Percentiles rank a stretch among this genome's conserved stretches.
Conservation (phyloP, 768 basidiomycete genomes). For the Podaxis sp. region DNA sequence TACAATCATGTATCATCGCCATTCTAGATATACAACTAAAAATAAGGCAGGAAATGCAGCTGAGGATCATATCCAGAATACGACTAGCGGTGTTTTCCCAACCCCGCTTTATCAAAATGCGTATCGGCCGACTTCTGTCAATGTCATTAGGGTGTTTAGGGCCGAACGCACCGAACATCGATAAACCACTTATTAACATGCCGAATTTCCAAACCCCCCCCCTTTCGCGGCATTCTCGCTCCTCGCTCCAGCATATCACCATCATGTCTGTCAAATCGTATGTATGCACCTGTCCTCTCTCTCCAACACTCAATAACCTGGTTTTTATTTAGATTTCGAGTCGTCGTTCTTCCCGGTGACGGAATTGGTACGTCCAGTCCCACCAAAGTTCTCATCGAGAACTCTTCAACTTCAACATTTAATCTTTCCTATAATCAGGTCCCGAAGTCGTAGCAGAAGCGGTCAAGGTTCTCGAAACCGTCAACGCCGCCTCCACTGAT, state of each 20-base stretch:
- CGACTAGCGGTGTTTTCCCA: too few relatives aligned
- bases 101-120: not conserved
- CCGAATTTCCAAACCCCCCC: not conserved
- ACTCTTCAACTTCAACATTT: not conserved
- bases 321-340: constrained; percentile 60
- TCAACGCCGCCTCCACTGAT: constrained; percentile 60
- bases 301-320: not conserved
- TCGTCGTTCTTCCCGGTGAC: constrained; percentile 92
- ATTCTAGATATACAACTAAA: too few relatives aligned
- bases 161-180: constrained; percentile 5
- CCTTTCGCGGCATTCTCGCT: not conserved
- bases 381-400: not conserved
- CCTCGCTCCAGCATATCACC: not conserved
- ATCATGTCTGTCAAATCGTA: constrained; percentile 47
- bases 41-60: too few relatives aligned
- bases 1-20: too few relatives aligned
- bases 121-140: constrained; percentile 7
- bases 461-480: constrained; percentile 71
- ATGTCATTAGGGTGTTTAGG: not conserved
- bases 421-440: constrained; percentile 39
- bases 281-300: constrained; percentile 11
- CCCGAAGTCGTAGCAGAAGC: constrained; percentile 91
- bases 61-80: too few relatives aligned
- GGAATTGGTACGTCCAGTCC: constrained; percentile 73
- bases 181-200: not conserved